phyloP scores from a whole-genome alignment of 2,329 filamentous ascomycete species.

The Xylariaceae sp. region DNA sequence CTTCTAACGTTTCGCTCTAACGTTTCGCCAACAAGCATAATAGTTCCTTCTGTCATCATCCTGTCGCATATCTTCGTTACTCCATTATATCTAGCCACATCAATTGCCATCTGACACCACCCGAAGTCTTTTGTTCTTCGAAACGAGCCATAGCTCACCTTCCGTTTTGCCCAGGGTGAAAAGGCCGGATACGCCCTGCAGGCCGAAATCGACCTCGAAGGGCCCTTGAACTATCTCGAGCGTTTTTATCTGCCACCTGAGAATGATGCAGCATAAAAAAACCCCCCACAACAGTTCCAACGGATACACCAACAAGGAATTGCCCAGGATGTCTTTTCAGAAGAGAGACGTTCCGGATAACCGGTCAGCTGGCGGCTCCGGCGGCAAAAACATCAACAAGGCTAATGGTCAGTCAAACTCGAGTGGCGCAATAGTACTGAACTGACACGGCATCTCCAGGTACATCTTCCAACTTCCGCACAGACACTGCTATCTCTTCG shows the following conservation, averaged over 20 bases:
- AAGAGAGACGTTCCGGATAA: conserved; percentile 31
- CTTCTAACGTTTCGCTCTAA: conserved; percentile 25
- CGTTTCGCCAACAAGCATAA: conserved; percentile 22
- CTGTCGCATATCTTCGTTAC: conserved; percentile 16
- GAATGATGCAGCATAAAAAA: conserved; percentile 36
- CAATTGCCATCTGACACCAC: conserved; percentile 24
- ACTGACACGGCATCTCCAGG: conserved; percentile 44
- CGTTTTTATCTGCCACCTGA: conserved; percentile 27
- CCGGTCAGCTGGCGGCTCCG: conserved; percentile 27
- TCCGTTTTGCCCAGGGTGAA: conserved; percentile 24
- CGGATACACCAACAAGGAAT: conserved; percentile 33
- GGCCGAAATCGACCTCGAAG: conserved; percentile 25
- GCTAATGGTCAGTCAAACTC: conserved; percentile 37
- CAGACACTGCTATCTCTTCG: conserved; percentile 83
- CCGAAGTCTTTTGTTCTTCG: conserved; percentile 1
- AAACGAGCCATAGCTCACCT: conserved; percentile 20
- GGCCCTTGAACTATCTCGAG: conserved; percentile 18
- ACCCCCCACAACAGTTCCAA: conserved; percentile 28
- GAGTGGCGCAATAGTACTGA: conserved; percentile 4
- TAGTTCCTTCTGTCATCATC: conserved; percentile 21
- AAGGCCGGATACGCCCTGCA: conserved; percentile 25
- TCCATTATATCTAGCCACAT: conserved; percentile 8
- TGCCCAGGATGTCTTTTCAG: conserved; percentile 30
- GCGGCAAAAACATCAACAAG: conserved; percentile 37
- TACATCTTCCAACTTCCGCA: conserved; percentile 67